Evolutionary conservation across 805 yeast species (phyloP).

Genomic region (Zygotorulaspora sp.): DNA sequence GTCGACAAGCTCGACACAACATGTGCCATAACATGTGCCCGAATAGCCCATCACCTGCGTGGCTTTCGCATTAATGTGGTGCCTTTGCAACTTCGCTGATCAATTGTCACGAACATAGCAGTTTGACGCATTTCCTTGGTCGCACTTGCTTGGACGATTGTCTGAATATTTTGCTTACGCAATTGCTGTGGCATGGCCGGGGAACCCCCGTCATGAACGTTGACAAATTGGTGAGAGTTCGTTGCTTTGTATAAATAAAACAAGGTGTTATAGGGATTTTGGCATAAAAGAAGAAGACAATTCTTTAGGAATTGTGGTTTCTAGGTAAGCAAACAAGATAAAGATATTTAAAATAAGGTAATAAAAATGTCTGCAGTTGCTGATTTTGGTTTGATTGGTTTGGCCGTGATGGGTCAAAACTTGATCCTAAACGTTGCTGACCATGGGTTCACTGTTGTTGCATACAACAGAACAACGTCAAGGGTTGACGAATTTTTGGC

Average conservation of each 20-base stretch:
- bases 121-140: background rate
- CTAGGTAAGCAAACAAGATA: no score
- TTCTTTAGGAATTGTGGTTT: no score
- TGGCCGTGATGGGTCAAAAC: conserved; percentile 99
- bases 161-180: no score
- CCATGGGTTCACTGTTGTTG: conserved; percentile 97
- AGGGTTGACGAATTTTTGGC: conserved; percentile 92
- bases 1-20: no score
- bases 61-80: no score
- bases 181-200: background rate
- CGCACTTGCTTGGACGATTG: no score
- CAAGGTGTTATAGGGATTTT: background rate
- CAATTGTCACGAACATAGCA: no score
- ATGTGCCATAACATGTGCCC: no score
- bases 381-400: conserved; percentile 97
- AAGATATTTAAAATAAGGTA: conserved; percentile 2
- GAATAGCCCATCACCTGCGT: no score
- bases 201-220: background rate
- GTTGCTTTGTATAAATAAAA: background rate
- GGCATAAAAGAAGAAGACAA: no score
- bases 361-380: conserved; percentile 31
- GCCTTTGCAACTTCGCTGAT: no score
- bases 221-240: no score
- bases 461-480: conserved; percentile 95
- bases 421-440: conserved; percentile 96